Evolutionary conservation across 805 yeast genomes (phyloP), one percentile per base, ranked within the genome.

Genomic region (Lachancea mirantina): DNA sequence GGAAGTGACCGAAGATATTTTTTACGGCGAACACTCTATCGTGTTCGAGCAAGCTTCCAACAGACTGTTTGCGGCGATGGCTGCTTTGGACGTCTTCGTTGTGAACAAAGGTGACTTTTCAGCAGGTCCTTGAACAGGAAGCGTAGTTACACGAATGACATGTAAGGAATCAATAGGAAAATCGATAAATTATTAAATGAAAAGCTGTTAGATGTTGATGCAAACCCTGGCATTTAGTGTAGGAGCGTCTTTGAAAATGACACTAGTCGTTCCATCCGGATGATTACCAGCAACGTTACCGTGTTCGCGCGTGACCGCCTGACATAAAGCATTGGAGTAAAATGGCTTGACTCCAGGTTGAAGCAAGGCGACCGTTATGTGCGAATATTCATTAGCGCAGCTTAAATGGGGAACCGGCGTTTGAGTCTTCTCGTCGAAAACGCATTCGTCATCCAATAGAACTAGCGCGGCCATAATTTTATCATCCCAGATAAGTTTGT

Each of bases 11-110:
- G 98, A 92, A 57, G 95, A 82, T 27, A 92, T 92, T 2, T 92
- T 92, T 55, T 89, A 89, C 63, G 66, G 87, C 34, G 76, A 76
- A 20, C 71, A 75, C 46, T 84, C 96, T 2, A 62, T 92, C 36
- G 98, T 92, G 3, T 92, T 92, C 60, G 80, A 77, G 47, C 96
- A 92, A 65, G 98, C 95, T 28, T 98, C 92, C 64, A 92, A 92
- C 64, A 73, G 98, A 59, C 63, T 92, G 15, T 92, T 92, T 55
- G 95, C 98, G 28, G 97, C 97, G 18, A 83, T 92, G 65, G 88
- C 97, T 8, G 95, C 78, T 1, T 67, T 92, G 26, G 96, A 92
- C 47, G 87, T 81, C 0, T 85, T 89, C 57, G 95, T 92, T 5
- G 69, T 81, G 31, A 83, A 85, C 61, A 80, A 82, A 57, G 95